These are phyloP conservation scores for Melaleuca quinquenervia DNA, from an alignment of 345 rosid genomes.

Conservation along the genomic window DNA sequence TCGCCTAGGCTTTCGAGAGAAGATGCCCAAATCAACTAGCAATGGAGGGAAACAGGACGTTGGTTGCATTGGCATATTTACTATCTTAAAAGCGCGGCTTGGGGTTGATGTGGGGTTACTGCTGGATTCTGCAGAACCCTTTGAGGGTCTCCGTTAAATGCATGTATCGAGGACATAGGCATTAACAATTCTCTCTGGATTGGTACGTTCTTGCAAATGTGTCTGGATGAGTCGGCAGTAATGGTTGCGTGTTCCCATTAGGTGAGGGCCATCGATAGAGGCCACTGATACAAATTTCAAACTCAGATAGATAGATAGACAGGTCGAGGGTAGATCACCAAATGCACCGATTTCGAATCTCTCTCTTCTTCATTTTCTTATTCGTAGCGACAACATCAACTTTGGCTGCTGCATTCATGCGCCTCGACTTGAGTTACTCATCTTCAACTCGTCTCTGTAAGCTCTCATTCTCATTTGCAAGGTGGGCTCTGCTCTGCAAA, in stretches of 20 bases:
- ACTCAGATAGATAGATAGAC: not conserved
- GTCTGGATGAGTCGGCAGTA: not conserved
- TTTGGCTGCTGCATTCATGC: too few relatives aligned
- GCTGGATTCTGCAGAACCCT: not conserved
- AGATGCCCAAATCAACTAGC: not conserved
- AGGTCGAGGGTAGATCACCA: not conserved
- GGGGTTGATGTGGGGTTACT: not conserved
- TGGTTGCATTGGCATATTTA: not conserved
- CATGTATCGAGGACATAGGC: not conserved
- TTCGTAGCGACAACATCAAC: not conserved
- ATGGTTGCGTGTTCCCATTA: not conserved
- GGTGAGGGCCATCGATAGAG: not conserved
- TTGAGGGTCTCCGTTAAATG: not conserved
- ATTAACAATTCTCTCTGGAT: not conserved
- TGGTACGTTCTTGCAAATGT: not conserved
- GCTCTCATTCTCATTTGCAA: not conserved
- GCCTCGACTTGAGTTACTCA: too few relatives aligned
- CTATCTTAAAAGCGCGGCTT: not conserved
- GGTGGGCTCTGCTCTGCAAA: not conserved
- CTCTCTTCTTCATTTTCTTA: not conserved
- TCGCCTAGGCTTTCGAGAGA: not conserved
- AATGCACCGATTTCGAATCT: not conserved
- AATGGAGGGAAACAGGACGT: not conserved
- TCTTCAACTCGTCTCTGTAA: not conserved
- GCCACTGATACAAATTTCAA: not conserved